Base-by-base conservation (phyloP, 2,329 filamentous ascomycete genomes). In the Fusarium phyllophilum region DNA sequence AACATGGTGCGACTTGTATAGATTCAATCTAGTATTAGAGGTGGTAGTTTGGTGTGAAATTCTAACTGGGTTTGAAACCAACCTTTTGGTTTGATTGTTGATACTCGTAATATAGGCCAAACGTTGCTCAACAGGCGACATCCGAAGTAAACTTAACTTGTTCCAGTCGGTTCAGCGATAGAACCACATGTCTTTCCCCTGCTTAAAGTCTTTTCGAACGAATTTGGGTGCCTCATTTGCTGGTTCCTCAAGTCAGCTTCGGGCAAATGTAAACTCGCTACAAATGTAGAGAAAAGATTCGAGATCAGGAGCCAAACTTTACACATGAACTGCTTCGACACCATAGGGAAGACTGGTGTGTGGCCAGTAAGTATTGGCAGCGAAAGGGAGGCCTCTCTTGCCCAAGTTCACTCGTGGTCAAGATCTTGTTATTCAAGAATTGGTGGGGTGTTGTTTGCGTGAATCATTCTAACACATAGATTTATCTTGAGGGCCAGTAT, bases 11-110 rank as follows among this genome's bases (percentile, higher is more conserved):
- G 67, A 72, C 66, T 78, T 78, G 76, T 78, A 78, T 78, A 78
- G 76, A 78, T 78, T 78, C 72, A 56, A 78, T 78, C 75, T 77
- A 77, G 76, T 74, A 69, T 76, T 78, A 78, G 76, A 78, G 76
- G 73, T 74, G 76, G 76, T 62, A 78, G 73, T 74, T 74, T 72
- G 73, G 67, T 68, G 75, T 76, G 75, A 68, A 76, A 77, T 78
- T 78, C 73, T 56, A 75, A 65, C 54, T 66, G 56, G 68, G 72
- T 75, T 76, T 62, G 73, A 77, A 76, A 75, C 63, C 55, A 64
- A 33, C 31, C 36, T 36, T 45, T 33, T 44, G 14, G 24, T 68
- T 39, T 51, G 60, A 54, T 38, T 22, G 13, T 39, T 34, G 48
- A 31, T 54, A 29, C 15, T 62, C 29, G 41, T 39, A 34, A 38